These are phyloP conservation scores for Aspergillus sp. DNA, from an alignment of 2,329 filamentous ascomycete species.

Conservation along the genomic window DNA sequence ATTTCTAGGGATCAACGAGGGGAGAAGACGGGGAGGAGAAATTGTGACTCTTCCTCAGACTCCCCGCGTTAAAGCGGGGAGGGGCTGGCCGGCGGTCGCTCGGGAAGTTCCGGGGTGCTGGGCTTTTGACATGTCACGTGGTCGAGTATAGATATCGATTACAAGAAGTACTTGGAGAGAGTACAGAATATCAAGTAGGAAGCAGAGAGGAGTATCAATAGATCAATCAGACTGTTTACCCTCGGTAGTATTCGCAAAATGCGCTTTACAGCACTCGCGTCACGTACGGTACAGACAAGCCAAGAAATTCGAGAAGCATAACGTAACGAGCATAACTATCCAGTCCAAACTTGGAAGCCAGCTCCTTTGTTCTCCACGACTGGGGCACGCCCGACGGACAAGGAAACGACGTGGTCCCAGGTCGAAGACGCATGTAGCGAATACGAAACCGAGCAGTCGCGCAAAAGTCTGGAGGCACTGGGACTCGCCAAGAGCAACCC, in stretches of 20 bases:
- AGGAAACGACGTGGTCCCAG: not conserved
- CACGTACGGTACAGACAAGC: not conserved
- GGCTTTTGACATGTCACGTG: constrained; percentile 12
- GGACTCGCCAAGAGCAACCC: not conserved
- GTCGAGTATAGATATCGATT: not conserved
- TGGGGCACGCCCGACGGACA: not conserved
- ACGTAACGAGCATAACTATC: not conserved
- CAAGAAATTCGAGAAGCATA: not conserved
- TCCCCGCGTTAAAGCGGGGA: constrained; percentile 14
- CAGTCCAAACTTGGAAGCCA: not conserved
- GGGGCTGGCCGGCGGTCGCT: constrained; percentile 4
- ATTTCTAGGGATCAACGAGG: not conserved
- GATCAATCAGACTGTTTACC: not conserved
- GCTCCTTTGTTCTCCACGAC: not conserved
- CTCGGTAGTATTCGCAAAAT: not conserved
- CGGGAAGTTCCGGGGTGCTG: constrained; percentile 14
- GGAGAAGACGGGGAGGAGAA: constrained; percentile 5
- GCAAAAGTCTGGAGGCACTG: not conserved
- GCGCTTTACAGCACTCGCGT: not conserved
- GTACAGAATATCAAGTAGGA: not conserved
- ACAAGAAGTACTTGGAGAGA: not conserved
- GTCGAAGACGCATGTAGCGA: not conserved
- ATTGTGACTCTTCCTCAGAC: not conserved
- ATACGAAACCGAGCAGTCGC: constrained; percentile 18
- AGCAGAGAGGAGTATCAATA: not conserved